phyloP scores from a whole-genome alignment of 169 alveolate species.

The Cryptosporidium andersoni region DNA sequence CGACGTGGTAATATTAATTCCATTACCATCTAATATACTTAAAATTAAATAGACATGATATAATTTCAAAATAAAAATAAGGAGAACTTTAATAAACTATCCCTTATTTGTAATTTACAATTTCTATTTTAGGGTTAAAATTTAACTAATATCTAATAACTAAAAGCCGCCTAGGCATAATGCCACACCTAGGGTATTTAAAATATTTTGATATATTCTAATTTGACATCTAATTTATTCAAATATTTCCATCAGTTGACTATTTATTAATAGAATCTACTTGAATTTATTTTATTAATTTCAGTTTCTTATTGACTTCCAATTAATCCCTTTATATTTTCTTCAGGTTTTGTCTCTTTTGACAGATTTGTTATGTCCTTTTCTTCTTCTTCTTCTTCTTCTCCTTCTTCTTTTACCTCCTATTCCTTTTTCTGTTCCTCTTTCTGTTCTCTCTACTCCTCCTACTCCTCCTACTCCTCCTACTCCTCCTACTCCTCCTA shows the following conservation, averaged over 20 bases:
- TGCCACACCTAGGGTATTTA: too few species aligned
- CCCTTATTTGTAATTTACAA: background rate
- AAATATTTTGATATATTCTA: too few species aligned
- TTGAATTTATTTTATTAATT: too few species aligned
- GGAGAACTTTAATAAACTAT: too few species aligned
- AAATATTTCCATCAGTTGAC: too few species aligned
- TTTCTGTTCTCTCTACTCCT: background rate
- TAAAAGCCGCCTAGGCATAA: too few species aligned
- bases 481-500: background rate
- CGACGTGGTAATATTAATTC: slow-evolving; percentile 45
- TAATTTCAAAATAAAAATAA: background rate
- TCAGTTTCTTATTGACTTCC: too few species aligned
- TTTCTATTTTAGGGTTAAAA: background rate
- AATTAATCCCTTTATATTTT: too few species aligned
- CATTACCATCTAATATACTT: background rate
- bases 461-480: background rate
- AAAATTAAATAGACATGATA: background rate
- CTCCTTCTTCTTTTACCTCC: background rate
- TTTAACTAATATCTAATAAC: background rate
- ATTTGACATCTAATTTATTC: too few species aligned
- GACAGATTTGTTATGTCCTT: background rate
- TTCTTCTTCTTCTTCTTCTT: background rate
- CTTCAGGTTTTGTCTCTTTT: background rate
- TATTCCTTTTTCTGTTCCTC: background rate
- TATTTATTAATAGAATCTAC: too few species aligned